Evolutionary conservation across 129 eudicot species (phyloP), one percentile per base, ranked within the genome.

Genomic region (Scalesia atractyloides): DNA sequence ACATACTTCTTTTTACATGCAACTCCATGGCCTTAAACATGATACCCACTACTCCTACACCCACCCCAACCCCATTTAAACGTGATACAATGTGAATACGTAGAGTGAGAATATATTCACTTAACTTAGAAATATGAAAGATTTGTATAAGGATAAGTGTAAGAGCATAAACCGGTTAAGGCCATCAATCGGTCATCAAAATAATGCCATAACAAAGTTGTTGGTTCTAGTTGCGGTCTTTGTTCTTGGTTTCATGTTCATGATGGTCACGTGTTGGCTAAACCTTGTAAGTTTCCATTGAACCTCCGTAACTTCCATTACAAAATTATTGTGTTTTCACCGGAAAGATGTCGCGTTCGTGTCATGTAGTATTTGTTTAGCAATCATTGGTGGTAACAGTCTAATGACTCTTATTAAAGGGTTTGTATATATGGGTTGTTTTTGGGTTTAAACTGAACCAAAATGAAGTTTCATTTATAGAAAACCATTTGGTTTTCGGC

Each of bases 121-220:
- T 66, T 22, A 75, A 75, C 15, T n/a, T 41, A 41, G 37, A 65
- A 66, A 57, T 18, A 79, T 79, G 83, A 79, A 79, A 56, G 49
- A 66, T 39, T 10, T 56, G 33, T 49, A 72, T n/a, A 76, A 46
- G 66, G 74, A 48, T 50, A 80, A 74, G 73, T 53, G 75, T 49
- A 75, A 69, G 73, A 75, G 58, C 46, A 58, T 36, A 44, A 14
- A 61, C 30, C 71, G 77, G 77, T 73, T 80, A 22, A 80, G 77
- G 76, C 81, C 80, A 15, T 47, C 73, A 19, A 62, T 53, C 14
- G 15, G 8, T 17, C 72, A 47, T 52, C 82, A 49, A n/a, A 63
- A 70, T 15, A 53, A 53, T 24, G 73, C 34, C 18, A 41, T 16
- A 39, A 33, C 14, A 18, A 22, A 0, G 2, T 22, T 4, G 49